Evolutionary conservation across 306 rosid genomes (phyloP), one percentile per base, ranked within the genome.

Genomic region (Ochetophila trinervis): DNA sequence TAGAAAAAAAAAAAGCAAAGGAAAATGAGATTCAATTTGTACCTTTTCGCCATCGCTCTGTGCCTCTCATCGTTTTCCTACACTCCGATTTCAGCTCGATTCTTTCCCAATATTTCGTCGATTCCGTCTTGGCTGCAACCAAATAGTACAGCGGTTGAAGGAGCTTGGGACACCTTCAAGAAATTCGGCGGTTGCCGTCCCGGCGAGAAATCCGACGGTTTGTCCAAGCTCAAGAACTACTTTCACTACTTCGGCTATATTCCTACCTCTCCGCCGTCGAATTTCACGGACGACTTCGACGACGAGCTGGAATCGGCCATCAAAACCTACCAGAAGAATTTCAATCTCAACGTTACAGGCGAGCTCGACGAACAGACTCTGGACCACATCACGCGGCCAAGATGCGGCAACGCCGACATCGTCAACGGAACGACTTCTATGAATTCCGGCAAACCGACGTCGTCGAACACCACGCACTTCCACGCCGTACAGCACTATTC

Each of bases 321-420:
- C 3, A 64, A 61, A 0, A 67, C 82, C 0, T 93, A 87, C 78
- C 98, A 93, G 55, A 77, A 74, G 54, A 93, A 93, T 54, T 93
- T 93, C 89, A 93, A 93, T 53, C 90, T 90, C 73, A 87, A 90
- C 67, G 67, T 79, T 60, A 84, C 97, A 14, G 97, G 97, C 17
- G 65, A 80, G 24, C 88, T 89, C 5, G 96, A 93, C 49, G 51
- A 50, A 1, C 24, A 32, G 36, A 93, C 97, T 4, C 53, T 89
- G 12, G 18, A 62, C 0, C 84, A 78, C 59, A 71, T 93, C 6
- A 72, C 79, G 2, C 74, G 32, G 0, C 91, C 97, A 0, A 79
- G 97, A 0, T 93, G 97, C 47, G 96, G 97, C 13, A 86, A 89
- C 7, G 73, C 94, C 0, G 97, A 89, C 13, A 68, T 93, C 1